Evolutionary conservation across 805 yeast genomes (phyloP).

Genomic region (Tetrapisispora nanseiensis): DNA sequence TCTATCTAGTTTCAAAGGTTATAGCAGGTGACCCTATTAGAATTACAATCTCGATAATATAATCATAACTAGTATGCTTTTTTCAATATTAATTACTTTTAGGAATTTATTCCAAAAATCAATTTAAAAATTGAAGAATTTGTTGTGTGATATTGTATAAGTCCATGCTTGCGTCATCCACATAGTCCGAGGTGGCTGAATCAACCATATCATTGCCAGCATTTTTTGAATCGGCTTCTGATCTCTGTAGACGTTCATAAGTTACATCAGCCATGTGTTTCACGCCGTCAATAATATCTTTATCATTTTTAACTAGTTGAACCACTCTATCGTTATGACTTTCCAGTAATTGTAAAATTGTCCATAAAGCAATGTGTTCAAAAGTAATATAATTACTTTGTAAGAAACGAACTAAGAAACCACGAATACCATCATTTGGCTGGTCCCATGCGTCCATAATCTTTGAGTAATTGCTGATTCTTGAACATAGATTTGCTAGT

Average conservation of each 20-base stretch:
- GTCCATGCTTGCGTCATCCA: slow-evolving; percentile 55
- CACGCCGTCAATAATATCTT: slow-evolving; percentile 44
- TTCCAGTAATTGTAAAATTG: slow-evolving; percentile 84
- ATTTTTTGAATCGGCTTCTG: slow-evolving; percentile 15
- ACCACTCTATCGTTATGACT: slow-evolving; percentile 59
- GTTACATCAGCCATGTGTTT: slow-evolving; percentile 36
- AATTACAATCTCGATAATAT: background rate
- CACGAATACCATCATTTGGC: slow-evolving; percentile 78
- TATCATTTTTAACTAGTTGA: slow-evolving; percentile 45
- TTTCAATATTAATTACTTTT: too few relatives aligned
- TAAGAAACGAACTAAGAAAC: slow-evolving; percentile 72
- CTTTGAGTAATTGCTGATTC: slow-evolving; percentile 73
- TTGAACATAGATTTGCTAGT: slow-evolving; percentile 85
- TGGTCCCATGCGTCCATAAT: slow-evolving; percentile 69
- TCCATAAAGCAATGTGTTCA: slow-evolving; percentile 97
- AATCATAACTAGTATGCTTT: background rate
- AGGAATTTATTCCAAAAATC: too few relatives aligned
- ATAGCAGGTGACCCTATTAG: background rate
- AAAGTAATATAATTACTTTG: slow-evolving; percentile 83
- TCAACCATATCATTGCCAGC: slow-evolving; percentile 12
- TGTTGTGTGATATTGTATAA: slow-evolving; percentile 59
- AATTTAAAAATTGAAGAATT: slow-evolving; percentile 41
- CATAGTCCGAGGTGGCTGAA: slow-evolving; percentile 31
- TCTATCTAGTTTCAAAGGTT: background rate
- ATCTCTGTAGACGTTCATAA: slow-evolving; percentile 23